Evolutionary conservation across 352 stramenopile genomes (phyloP), one percentile per base, ranked within the genome.

Genomic region (Thalassiosira exigua): DNA sequence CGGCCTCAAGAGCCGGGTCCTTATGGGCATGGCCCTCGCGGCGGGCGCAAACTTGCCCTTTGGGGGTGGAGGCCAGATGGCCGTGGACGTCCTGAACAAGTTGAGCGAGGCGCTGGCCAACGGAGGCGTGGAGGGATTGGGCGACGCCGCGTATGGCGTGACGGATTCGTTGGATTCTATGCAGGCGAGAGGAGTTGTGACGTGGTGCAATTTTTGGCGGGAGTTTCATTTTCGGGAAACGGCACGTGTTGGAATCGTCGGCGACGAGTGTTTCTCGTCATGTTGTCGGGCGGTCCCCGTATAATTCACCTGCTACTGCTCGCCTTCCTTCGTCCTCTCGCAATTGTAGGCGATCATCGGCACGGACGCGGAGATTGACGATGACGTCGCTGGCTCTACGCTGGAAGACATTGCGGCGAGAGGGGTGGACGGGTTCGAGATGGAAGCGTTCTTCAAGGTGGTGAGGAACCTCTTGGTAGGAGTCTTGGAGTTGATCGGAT

Each of bases 11-110:
- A 73, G 26, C 68, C 56, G 78, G 4, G 78, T 82, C 2, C 54
- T 85, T 32, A 85, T 57, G 0, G 78, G 78, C 54, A 51, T 85
- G n/a, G 78, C 71, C 11, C 53, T 85, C 4, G 69, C 66, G 26
- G 53, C 78, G 14, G 54, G 50, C n/a, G 64, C 68, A 0, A 52
- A 53, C 4, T 64, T 70, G 5, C 48, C 81, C 22, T 53, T 77
- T 53, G 21, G 41, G 48, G 30, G 26, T 56, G 21, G 32, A 57
- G 30, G 26, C 41, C 19, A 50, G 58, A 19, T 67, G 12, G 70
- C 65, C 44, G n/a, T n/a, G n/a, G 29, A 27, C 4, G 14, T 32
- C 19, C 11, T 9, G 29, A 56, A 33, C 33, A 36, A 30, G 32
- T 11, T 33, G 5, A 19, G 22, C 11, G 26, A 39, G 22, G 0